These are phyloP conservation scores for Fusarium tanahbumbuense DNA, from an alignment of 2,329 filamentous ascomycete genomes.

Conservation along the genomic window DNA sequence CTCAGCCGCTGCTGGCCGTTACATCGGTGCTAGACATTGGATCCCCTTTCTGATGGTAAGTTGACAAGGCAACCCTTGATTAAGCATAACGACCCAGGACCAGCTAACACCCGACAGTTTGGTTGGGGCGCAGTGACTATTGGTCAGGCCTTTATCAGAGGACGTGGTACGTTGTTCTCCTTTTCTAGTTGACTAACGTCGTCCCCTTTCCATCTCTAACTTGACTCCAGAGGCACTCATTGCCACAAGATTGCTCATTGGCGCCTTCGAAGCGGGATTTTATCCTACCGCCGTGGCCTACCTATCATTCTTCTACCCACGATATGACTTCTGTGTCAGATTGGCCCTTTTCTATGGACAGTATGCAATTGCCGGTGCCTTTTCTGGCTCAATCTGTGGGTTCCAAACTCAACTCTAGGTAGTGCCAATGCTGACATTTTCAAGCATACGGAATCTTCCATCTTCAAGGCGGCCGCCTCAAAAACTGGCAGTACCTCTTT, in stretches of 20 bases:
- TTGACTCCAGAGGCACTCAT: slow-evolving; percentile 38
- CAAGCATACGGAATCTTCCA: slow-evolving; percentile 47
- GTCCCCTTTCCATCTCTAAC: slow-evolving; percentile 7
- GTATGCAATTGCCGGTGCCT: slow-evolving; percentile 45
- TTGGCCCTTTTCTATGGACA: slow-evolving; percentile 47
- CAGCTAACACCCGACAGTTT: slow-evolving; percentile 36
- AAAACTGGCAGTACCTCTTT: slow-evolving; percentile 75
- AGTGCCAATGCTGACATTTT: slow-evolving; percentile 4
- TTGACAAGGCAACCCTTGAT: background rate
- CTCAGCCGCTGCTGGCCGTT: slow-evolving; percentile 45
- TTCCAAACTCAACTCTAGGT: background rate
- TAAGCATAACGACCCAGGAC: background rate
- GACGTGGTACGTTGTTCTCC: slow-evolving; percentile 36
- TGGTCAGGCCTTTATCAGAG: slow-evolving; percentile 43
- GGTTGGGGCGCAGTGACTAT: slow-evolving; percentile 45
- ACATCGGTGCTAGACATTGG: slow-evolving; percentile 44
- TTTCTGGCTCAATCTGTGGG: slow-evolving; percentile 46
- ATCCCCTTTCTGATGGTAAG: slow-evolving; percentile 46
- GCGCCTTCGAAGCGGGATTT: slow-evolving; percentile 46
- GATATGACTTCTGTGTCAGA: slow-evolving; percentile 43
- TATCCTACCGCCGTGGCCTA: slow-evolving; percentile 47
- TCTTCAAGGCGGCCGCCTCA: slow-evolving; percentile 50
- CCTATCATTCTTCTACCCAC: slow-evolving; percentile 44
- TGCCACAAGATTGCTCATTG: slow-evolving; percentile 44
- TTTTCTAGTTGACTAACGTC: background rate